phyloP scores from a whole-genome alignment of 495 filamentous ascomycete species.

The Cercophora samala region DNA sequence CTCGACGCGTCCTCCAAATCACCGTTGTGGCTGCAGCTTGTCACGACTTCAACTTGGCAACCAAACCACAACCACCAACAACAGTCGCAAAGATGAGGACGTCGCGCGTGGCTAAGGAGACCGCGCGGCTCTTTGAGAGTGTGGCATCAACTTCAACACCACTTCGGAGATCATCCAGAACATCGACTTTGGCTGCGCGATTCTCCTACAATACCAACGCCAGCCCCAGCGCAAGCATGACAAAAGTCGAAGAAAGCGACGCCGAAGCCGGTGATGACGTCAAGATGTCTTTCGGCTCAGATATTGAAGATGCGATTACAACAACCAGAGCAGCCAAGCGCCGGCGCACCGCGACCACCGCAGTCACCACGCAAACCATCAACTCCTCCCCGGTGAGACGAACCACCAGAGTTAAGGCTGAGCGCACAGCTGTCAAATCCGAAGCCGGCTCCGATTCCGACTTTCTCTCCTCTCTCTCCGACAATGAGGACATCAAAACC shows the following conservation, averaged over 20 bases:
- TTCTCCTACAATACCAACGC: slow-evolving; percentile 38
- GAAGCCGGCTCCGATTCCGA: slow-evolving; percentile 15
- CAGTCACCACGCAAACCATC: slow-evolving; percentile 16
- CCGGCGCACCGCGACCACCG: slow-evolving; percentile 1
- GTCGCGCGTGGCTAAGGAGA: slow-evolving; percentile 57
- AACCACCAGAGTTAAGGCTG: neutral
- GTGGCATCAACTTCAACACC: slow-evolving; percentile 24
- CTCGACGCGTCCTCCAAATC: neutral
- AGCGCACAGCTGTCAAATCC: slow-evolving; percentile 7
- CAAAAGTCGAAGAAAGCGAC: slow-evolving; percentile 25
- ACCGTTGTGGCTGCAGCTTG: neutral
- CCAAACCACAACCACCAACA: neutral
- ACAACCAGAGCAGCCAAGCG: slow-evolving; percentile 44
- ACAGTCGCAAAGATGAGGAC: slow-evolving; percentile 52
- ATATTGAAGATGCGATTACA: slow-evolving; percentile 64
- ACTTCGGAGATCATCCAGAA: slow-evolving; percentile 47
- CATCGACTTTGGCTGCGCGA: slow-evolving; percentile 35
- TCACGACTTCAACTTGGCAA: neutral
- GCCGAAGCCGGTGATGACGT: slow-evolving; percentile 9
- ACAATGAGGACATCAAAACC: neutral
- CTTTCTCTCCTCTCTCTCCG: neutral
- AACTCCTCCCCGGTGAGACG: neutral
- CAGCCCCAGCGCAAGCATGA: slow-evolving; percentile 31
- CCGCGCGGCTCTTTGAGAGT: slow-evolving; percentile 42
- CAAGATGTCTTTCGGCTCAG: slow-evolving; percentile 31